Evolutionary conservation across 768 basidiomycete genomes (phyloP).

Genomic region (Lactarius pseudohatsudake): DNA sequence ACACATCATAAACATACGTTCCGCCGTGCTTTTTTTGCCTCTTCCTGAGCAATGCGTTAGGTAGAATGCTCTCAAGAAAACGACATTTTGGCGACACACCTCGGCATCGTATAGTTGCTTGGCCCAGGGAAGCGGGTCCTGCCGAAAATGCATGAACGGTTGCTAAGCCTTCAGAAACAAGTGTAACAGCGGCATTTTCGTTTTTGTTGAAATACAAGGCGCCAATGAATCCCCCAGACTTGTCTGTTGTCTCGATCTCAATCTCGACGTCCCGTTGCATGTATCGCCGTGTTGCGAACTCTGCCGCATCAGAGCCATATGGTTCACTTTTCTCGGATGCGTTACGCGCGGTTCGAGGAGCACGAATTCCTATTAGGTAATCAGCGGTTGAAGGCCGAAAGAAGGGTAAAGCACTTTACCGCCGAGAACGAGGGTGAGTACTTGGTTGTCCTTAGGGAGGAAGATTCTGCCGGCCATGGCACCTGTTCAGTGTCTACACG

Average conservation of each 20-base stretch:
- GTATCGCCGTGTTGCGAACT: slow-evolving; percentile 75
- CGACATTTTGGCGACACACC: slow-evolving; percentile 41
- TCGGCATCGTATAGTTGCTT: slow-evolving; percentile 83
- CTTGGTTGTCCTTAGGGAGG: slow-evolving; percentile 90
- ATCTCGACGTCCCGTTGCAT: slow-evolving; percentile 97
- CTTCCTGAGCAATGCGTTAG: slow-evolving; percentile 47
- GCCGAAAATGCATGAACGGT: slow-evolving; percentile 87
- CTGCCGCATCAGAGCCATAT: slow-evolving; percentile 77
- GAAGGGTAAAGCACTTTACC: slow-evolving; percentile 44
- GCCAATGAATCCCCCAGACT: slow-evolving; percentile 95
- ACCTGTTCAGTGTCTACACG: neutral
- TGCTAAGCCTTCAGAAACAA: slow-evolving; percentile 86
- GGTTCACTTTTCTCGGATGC: slow-evolving; percentile 85
- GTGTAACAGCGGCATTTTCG: slow-evolving; percentile 81
- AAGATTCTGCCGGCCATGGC: slow-evolving; percentile 53
- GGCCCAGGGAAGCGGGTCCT: slow-evolving; percentile 77
- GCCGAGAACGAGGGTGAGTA: slow-evolving; percentile 86
- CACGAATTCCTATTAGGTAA: slow-evolving; percentile 69
- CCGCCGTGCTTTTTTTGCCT: slow-evolving; percentile 75
- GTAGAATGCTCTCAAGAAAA: neutral
- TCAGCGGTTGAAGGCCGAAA: neutral
- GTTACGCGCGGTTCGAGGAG: slow-evolving; percentile 83
- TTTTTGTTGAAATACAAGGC: slow-evolving; percentile 80
- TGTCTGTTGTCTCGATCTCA: slow-evolving; percentile 86
- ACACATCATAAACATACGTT: slow-evolving; percentile 54